These are phyloP conservation scores for Fagopyrum homotropicum DNA, from an alignment of 148 eudicot genomes.

Conservation along the genomic window DNA sequence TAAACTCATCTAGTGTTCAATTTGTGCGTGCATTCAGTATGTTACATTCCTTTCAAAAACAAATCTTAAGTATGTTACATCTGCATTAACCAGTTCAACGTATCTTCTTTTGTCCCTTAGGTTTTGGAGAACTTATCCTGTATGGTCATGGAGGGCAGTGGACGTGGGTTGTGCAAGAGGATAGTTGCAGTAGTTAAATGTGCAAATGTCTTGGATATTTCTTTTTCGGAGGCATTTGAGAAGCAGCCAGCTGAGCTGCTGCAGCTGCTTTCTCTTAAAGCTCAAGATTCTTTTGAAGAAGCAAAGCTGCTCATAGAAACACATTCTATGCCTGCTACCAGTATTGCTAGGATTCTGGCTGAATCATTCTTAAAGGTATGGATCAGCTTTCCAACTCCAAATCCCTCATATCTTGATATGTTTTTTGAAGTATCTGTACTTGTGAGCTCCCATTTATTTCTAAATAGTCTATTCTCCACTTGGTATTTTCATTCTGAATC, in stretches of 20 bases:
- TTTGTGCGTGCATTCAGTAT: neutral
- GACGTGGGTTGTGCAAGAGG: slow-evolving; percentile 84
- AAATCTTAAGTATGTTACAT: neutral
- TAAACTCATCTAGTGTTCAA: neutral
- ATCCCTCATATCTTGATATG: neutral
- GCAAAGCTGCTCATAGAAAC: slow-evolving; percentile 75
- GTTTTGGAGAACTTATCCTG: slow-evolving; percentile 58
- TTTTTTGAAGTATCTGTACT: neutral
- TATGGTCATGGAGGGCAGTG: slow-evolving; percentile 66
- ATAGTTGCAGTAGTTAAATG: slow-evolving; percentile 81
- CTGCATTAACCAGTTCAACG: neutral
- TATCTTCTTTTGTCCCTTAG: slow-evolving; percentile 23
- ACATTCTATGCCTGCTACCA: slow-evolving; percentile 80
- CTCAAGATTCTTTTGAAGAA: slow-evolving; percentile 94
- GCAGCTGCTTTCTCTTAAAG: slow-evolving; percentile 95
- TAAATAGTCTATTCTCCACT: neutral
- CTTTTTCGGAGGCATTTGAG: slow-evolving; percentile 84
- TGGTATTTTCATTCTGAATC: neutral
- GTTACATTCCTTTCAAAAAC: too few relatives aligned
- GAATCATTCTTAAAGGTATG: slow-evolving; percentile 89
- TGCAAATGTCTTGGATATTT: slow-evolving; percentile 73
- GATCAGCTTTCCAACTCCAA: slow-evolving; percentile 1
- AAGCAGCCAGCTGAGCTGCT: slow-evolving; percentile 80
- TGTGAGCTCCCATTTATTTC: neutral
- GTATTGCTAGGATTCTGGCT: slow-evolving; percentile 85